A percentile compares a stretch with the other conserved stretches of the same genome.
These are phyloP conservation scores for Plasmodium gonderi DNA, from an alignment of 169 alveolate species.

Conservation along the genomic window DNA sequence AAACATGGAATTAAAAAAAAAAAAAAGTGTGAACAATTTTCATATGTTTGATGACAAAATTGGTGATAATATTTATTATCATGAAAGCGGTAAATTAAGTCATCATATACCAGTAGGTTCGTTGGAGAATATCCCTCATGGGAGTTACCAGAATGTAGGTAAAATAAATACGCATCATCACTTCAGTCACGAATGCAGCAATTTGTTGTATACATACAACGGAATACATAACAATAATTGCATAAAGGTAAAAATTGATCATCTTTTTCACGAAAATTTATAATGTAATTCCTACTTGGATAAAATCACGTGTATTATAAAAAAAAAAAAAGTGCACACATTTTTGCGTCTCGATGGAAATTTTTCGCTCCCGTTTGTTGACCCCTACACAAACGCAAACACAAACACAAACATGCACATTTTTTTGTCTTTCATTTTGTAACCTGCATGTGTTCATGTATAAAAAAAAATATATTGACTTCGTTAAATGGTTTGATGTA, in stretches of 20 bases:
- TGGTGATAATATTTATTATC: background rate
- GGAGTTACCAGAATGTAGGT: background rate
- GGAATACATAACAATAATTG: background rate
- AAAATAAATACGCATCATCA: background rate
- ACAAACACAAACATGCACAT: too few species aligned
- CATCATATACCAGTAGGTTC: background rate
- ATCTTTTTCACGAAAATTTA: background rate
- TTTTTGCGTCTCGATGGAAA: too few species aligned
- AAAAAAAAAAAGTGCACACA: too few species aligned
- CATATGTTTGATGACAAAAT: background rate
- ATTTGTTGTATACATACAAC: constrained; percentile 24
- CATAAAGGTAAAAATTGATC: constrained; percentile 25
- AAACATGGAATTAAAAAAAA: background rate
- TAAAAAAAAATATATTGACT: too few species aligned
- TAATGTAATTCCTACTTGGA: background rate
- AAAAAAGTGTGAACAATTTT: background rate
- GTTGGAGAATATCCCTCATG: background rate
- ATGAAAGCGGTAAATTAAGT: background rate
- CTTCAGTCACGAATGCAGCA: background rate
- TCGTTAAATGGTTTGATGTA: too few species aligned
- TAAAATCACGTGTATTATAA: background rate
- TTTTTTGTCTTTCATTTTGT: too few species aligned
- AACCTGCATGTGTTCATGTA: too few species aligned
- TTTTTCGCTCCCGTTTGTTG: too few species aligned
- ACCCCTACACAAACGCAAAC: too few species aligned